Evolutionary conservation across 805 yeast species (phyloP).

Genomic region (Blastobotrys robertii): DNA sequence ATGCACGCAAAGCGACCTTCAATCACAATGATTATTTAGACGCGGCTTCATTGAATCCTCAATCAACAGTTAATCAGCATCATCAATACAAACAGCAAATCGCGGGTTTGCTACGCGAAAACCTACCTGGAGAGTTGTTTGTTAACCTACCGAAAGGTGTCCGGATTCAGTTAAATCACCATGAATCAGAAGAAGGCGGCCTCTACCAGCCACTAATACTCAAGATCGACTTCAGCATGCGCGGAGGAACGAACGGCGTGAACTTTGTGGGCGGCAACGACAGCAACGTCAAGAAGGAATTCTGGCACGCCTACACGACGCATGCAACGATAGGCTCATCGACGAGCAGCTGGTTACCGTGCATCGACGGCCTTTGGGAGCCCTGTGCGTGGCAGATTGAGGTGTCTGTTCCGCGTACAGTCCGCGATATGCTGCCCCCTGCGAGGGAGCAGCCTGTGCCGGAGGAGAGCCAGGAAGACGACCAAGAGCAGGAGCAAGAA

Average conservation of each 20-base stretch:
- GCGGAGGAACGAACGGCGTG: slow-evolving; percentile 64
- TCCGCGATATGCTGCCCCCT: slow-evolving; percentile 44
- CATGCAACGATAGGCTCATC: slow-evolving; percentile 70
- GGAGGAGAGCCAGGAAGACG: slow-evolving; percentile 9
- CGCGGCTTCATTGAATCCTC: slow-evolving; percentile 24
- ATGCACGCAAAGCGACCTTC: slow-evolving; percentile 48
- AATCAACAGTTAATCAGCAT: slow-evolving; percentile 42
- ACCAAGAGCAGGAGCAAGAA: slow-evolving; percentile 11
- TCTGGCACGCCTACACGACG: slow-evolving; percentile 81
- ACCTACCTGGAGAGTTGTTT: slow-evolving; percentile 53
- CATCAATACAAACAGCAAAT: slow-evolving; percentile 47
- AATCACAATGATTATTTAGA: slow-evolving; percentile 45
- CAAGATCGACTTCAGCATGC: slow-evolving; percentile 53
- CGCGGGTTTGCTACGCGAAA: slow-evolving; percentile 42
- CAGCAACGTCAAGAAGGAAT: slow-evolving; percentile 32
- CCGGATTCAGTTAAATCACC: slow-evolving; percentile 45
- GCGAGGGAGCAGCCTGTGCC: slow-evolving; percentile 1
- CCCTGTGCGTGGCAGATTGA: slow-evolving; percentile 88
- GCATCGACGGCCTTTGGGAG: slow-evolving; percentile 82
- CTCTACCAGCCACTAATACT: slow-evolving; percentile 66
- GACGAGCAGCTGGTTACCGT: slow-evolving; percentile 97
- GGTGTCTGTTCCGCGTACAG: slow-evolving; percentile 71
- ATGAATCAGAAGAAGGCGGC: slow-evolving; percentile 11
- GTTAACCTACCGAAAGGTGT: slow-evolving; percentile 58
- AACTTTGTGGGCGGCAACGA: slow-evolving; percentile 57